These are phyloP conservation scores for Rhododendron henanense DNA, from an alignment of 148 eudicot genomes.

Conservation along the genomic window DNA sequence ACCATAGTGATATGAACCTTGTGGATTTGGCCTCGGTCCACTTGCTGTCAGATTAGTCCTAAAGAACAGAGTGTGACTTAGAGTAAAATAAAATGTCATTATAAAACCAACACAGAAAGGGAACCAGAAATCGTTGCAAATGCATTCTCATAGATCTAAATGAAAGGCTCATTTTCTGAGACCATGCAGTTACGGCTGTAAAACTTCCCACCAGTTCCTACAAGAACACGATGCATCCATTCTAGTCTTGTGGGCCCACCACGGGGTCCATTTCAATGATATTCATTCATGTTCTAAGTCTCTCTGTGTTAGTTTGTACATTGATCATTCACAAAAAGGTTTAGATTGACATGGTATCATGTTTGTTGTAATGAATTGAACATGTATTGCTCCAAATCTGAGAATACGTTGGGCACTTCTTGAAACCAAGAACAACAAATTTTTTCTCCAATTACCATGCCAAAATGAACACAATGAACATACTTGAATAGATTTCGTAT, in stretches of 20 bases:
- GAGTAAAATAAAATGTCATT: background rate
- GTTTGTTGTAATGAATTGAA: background rate
- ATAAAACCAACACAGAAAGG: background rate
- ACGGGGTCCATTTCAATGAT: background rate
- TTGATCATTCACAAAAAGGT: background rate
- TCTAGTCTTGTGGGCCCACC: background rate
- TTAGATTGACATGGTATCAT: background rate
- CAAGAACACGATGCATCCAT: background rate
- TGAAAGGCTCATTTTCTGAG: background rate
- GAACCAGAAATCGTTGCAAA: background rate
- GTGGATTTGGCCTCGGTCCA: constrained; percentile 99
- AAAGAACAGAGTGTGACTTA: background rate
- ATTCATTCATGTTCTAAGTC: background rate
- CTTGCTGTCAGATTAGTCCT: constrained; percentile 93
- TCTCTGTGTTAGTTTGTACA: background rate
- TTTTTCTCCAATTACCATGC: background rate
- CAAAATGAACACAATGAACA: background rate
- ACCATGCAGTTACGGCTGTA: background rate
- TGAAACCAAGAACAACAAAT: background rate
- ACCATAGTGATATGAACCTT: constrained; percentile 63
- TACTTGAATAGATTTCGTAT: background rate
- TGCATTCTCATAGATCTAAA: background rate
- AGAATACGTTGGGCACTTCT: background rate
- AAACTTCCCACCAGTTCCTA: background rate
- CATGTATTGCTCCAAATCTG: background rate